phyloP scores from a whole-genome alignment of 2,329 filamentous ascomycete genomes.

The Westerdykella ornata region DNA sequence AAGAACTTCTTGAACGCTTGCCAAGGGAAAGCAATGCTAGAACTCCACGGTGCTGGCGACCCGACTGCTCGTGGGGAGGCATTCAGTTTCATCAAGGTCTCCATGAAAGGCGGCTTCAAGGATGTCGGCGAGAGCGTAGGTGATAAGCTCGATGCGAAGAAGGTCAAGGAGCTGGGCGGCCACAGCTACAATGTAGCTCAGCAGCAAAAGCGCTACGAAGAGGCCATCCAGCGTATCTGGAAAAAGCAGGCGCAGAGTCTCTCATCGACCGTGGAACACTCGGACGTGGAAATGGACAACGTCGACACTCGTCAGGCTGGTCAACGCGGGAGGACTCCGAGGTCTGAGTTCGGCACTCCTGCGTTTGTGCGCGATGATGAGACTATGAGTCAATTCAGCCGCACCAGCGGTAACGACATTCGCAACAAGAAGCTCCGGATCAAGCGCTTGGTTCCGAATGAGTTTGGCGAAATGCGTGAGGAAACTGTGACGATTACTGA shows the following conservation, averaged over 20 bases:
- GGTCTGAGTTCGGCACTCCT: slow-evolving; percentile 60
- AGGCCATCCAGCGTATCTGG: slow-evolving; percentile 89
- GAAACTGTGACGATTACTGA: slow-evolving; percentile 63
- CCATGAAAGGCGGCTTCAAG: slow-evolving; percentile 97
- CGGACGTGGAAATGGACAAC: slow-evolving; percentile 61
- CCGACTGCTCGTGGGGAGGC: slow-evolving; percentile 88
- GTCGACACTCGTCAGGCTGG: slow-evolving; percentile 43
- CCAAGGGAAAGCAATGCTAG: slow-evolving; percentile 92
- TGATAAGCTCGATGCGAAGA: slow-evolving; percentile 76
- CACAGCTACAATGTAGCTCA: slow-evolving; percentile 97
- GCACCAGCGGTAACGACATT: slow-evolving; percentile 52
- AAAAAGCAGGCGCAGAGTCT: slow-evolving; percentile 75
- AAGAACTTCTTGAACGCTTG: slow-evolving; percentile 95
- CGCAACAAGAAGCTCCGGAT: slow-evolving; percentile 65
- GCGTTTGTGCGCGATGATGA: slow-evolving; percentile 60
- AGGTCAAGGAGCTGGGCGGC: slow-evolving; percentile 62
- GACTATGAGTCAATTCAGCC: slow-evolving; percentile 51
- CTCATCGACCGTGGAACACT: slow-evolving; percentile 65
- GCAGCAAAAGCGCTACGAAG: slow-evolving; percentile 86
- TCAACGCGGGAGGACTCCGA: slow-evolving; percentile 52
- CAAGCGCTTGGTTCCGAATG: slow-evolving; percentile 58
- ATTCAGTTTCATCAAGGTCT: slow-evolving; percentile 95
- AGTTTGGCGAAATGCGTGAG: slow-evolving; percentile 57
- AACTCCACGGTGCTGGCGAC: slow-evolving; percentile 88
- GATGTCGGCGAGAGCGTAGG: slow-evolving; percentile 82